Conservation (phyloP, 768 basidiomycete species). For the Lyophyllum decastes region DNA sequence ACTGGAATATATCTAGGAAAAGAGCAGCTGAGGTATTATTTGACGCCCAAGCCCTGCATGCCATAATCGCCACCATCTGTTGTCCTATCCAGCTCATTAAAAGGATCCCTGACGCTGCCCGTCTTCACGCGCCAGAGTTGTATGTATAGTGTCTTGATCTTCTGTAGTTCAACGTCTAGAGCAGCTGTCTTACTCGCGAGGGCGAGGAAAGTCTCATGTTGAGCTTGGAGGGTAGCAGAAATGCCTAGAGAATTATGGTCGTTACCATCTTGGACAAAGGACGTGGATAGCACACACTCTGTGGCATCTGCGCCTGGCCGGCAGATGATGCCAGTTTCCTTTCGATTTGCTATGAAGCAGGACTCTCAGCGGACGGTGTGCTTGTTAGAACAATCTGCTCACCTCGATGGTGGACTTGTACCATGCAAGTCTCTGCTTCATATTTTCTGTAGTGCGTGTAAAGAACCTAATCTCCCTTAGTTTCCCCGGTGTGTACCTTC, state of each 20-base stretch:
- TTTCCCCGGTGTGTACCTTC: not conserved
- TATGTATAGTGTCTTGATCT: conserved; percentile 73
- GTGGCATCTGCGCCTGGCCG: conserved; percentile 71
- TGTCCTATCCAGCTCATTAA: conserved; percentile 49
- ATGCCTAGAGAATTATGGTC: conserved; percentile 42
- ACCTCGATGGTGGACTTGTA: conserved; percentile 84
- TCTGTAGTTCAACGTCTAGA: conserved; percentile 73
- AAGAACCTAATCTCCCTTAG: conserved; percentile 56
- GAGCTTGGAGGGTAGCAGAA: conserved; percentile 74
- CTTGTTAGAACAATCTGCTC: conserved; percentile 7
- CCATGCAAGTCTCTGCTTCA: conserved; percentile 72
- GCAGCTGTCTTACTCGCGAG: conserved; percentile 78
- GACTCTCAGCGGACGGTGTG: not conserved
- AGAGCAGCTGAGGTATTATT: conserved; percentile 17
- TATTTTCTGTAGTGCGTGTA: conserved; percentile 67
- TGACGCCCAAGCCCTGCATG: conserved; percentile 42
- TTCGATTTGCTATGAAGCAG: conserved; percentile 68
- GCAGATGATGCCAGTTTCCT: conserved; percentile 73
- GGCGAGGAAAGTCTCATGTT: conserved; percentile 75
- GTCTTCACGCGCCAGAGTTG: conserved; percentile 80
- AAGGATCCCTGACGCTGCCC: conserved; percentile 83
- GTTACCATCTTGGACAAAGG: conserved; percentile 3
- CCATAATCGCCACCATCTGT: conserved; percentile 39
- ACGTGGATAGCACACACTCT: conserved; percentile 45
- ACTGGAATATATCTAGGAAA: not conserved